phyloP scores from a whole-genome alignment of 164 flowering plant species.

The Kalanchoe fedtschenkoi region DNA sequence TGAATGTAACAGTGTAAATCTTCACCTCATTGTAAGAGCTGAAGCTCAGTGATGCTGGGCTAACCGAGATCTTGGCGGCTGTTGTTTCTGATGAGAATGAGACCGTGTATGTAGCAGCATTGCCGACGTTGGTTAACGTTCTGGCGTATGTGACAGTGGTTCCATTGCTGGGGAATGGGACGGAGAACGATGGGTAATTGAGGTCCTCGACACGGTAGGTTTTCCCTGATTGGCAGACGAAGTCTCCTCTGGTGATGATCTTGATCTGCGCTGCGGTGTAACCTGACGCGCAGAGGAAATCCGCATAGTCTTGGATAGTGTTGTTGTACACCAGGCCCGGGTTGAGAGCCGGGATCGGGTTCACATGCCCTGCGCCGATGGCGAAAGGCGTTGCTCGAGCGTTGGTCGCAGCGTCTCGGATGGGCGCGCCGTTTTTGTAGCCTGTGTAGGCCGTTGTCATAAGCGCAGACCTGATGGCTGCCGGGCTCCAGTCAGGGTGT shows the following conservation, averaged over 20 bases:
- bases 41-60: conserved; percentile 41
- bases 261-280: conserved; percentile 36
- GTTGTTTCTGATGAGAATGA: conserved; percentile 17
- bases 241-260: conserved; percentile 20
- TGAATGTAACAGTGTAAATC: conserved; percentile 38
- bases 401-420: conserved; percentile 49
- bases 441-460: conserved; percentile 63
- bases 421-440: conserved; percentile 36
- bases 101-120: conserved; percentile 49
- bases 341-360: conserved; percentile 63
- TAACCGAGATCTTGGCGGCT: conserved; percentile 38
- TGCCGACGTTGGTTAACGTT: conserved; percentile 74
- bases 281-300: conserved; percentile 61
- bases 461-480: conserved; percentile 53
- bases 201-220: conserved; percentile 35
- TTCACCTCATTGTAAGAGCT: conserved; percentile 36
- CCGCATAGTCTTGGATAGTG: conserved; percentile 44
- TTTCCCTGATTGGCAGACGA: conserved; percentile 29
- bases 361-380: conserved; percentile 74
- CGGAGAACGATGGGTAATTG: conserved; percentile 76
- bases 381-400: conserved; percentile 60
- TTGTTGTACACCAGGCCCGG: conserved; percentile 84
- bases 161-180: conserved; percentile 22
- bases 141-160: conserved; percentile 33
- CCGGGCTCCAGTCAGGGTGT: conserved; percentile 68